Conservation (phyloP, 2,329 filamentous ascomycete species). For the Talaromyces rugulosus region DNA sequence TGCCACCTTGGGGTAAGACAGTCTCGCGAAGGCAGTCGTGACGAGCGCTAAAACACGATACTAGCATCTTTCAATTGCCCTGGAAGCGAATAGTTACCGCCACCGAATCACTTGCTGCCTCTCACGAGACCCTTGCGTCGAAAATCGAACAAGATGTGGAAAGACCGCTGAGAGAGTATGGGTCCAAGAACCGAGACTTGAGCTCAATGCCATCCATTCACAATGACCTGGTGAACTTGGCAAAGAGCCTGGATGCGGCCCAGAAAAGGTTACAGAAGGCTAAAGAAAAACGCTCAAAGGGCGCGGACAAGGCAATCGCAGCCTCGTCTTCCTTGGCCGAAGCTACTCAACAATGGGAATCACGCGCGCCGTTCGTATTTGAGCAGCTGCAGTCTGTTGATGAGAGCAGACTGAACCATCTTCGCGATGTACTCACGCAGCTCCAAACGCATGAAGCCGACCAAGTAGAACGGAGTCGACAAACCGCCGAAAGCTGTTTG, state of each 20-base stretch:
- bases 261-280: constrained; percentile 84
- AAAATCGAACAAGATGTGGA: constrained; percentile 89
- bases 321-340: constrained; percentile 70
- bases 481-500: constrained; percentile 72
- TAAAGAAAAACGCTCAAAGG: constrained; percentile 69
- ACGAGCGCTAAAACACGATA: constrained; percentile 9
- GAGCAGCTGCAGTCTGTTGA: constrained; percentile 88
- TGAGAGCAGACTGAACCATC: constrained; percentile 80
- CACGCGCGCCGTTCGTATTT: constrained; percentile 90
- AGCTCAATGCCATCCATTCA: constrained; percentile 76
- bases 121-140: constrained; percentile 74
- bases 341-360: constrained; percentile 83
- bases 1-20: constrained; percentile 77
- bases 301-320: constrained; percentile 68
- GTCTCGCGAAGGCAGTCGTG: background rate
- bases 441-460: constrained; percentile 91
- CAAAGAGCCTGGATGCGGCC: constrained; percentile 78
- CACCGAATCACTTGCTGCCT: constrained; percentile 73
- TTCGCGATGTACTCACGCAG: constrained; percentile 87
- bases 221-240: constrained; percentile 72
- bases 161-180: constrained; percentile 72
- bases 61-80: constrained; percentile 79
- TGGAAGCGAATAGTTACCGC: constrained; percentile 85
- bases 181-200: constrained; percentile 67
- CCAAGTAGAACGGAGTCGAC: constrained; percentile 70